A percentile compares a stretch with the other conserved stretches of the same genome.
These are phyloP conservation scores for Haberlea rhodopensis DNA, from an alignment of 257 asterid genomes.

Conservation along the genomic window DNA sequence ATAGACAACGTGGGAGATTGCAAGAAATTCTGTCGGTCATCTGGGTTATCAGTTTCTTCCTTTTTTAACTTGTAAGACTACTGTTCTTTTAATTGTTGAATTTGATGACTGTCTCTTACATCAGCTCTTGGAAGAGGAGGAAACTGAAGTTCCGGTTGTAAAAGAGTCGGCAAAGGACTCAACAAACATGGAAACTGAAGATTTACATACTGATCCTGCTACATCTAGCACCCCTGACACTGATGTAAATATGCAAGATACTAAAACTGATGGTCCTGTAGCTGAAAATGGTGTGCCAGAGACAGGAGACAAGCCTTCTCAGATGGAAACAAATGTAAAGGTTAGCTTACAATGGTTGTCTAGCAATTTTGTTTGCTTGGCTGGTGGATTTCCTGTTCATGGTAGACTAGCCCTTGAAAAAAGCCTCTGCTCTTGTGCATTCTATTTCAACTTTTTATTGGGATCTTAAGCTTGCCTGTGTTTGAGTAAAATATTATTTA, in stretches of 20 bases:
- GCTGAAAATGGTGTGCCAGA: conserved; percentile 67
- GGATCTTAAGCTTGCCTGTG: background rate
- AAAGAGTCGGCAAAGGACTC: conserved; percentile 62
- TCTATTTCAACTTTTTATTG: background rate
- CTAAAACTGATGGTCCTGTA: conserved; percentile 50
- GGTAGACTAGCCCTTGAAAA: background rate
- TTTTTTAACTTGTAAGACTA: background rate
- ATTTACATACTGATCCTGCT: conserved; percentile 36
- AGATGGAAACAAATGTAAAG: conserved; percentile 14
- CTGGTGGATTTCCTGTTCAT: too few species aligned
- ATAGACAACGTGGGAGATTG: too few species aligned
- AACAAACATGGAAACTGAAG: conserved; percentile 75
- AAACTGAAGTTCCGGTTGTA: conserved; percentile 56
- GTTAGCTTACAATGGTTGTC: conserved; percentile 6
- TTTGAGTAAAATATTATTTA: background rate
- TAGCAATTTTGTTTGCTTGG: too few species aligned
- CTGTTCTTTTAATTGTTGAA: background rate
- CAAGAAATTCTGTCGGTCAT: background rate
- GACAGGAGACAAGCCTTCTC: conserved; percentile 39
- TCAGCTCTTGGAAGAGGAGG: too few species aligned
- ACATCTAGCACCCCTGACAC: too few species aligned
- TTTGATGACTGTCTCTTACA: conserved; percentile 7
- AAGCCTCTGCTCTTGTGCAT: background rate
- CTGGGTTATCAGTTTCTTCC: background rate
- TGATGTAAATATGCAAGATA: conserved; percentile 70